A percentile compares a stretch with the other conserved stretches of the same genome.
Evolutionary conservation across 2,329 filamentous ascomycete genomes (phyloP).

Genomic region (Pyricularia pennisetigena): DNA sequence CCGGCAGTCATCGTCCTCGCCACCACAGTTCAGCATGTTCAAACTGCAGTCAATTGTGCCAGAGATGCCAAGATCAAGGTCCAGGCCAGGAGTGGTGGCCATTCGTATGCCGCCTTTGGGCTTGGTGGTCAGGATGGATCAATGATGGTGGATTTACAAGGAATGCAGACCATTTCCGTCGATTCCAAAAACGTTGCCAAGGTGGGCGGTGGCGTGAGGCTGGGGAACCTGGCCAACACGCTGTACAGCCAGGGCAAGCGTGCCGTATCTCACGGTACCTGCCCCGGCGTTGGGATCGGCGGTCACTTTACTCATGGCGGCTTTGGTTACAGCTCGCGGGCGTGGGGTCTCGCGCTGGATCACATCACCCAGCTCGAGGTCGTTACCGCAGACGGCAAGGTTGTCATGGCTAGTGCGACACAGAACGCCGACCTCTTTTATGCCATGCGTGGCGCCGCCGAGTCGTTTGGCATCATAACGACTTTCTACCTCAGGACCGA

Average conservation of each 20-base stretch:
- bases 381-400: constrained; percentile 23
- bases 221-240: constrained; percentile 34
- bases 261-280: constrained; percentile 41
- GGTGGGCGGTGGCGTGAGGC: constrained; percentile 36
- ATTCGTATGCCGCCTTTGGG: constrained; percentile 39
- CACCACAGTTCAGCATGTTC: constrained; percentile 29
- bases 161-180: constrained; percentile 30
- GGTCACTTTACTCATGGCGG: constrained; percentile 30
- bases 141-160: constrained; percentile 35
- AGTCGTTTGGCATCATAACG: constrained; percentile 29
- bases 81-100: constrained; percentile 38
- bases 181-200: constrained; percentile 28
- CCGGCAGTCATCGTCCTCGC: constrained; percentile 34
- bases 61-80: constrained; percentile 30
- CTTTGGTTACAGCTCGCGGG: constrained; percentile 26
- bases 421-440: constrained; percentile 30
- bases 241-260: constrained; percentile 26
- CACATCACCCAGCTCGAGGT: constrained; percentile 24
- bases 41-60: constrained; percentile 35
- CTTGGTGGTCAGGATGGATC: constrained; percentile 37
- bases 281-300: constrained; percentile 32
- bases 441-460: constrained; percentile 30
- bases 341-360: constrained; percentile 24
- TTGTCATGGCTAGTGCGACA: constrained; percentile 20
- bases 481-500: constrained; percentile 26